These are phyloP conservation scores for Cystofilobasidium ferigula DNA, from an alignment of 768 basidiomycete species.

Conservation along the genomic window DNA sequence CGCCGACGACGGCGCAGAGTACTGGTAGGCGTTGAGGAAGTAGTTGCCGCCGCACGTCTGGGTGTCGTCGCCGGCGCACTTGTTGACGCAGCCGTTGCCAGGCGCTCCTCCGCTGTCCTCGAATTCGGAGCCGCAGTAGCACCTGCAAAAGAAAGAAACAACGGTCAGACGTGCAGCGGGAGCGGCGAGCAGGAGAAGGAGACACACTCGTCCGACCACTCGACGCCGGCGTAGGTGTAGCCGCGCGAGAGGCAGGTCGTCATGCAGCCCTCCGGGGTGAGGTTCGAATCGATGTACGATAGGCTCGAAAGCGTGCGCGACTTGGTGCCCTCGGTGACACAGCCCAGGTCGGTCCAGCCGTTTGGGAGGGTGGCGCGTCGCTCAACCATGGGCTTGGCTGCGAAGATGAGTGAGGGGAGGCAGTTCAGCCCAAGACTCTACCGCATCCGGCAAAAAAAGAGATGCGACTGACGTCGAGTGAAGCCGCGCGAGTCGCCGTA, in stretches of 20 bases:
- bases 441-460: neutral
- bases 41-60: constrained; percentile 24
- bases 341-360: constrained; percentile 31
- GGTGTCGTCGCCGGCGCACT: constrained; percentile 41
- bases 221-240: constrained; percentile 59
- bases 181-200: neutral
- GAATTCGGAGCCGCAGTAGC: constrained; percentile 55
- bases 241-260: constrained; percentile 47
- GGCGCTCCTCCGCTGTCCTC: constrained; percentile 49
- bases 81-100: constrained; percentile 54
- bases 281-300: constrained; percentile 44
- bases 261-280: constrained; percentile 61
- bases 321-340: constrained; percentile 47
- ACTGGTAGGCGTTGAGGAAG: constrained; percentile 19
- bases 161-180: neutral
- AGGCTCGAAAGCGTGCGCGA: constrained; percentile 51
- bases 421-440: too few relatives aligned
- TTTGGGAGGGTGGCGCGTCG: constrained; percentile 26
- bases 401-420: neutral
- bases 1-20: neutral
- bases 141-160: constrained; percentile 11
- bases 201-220: constrained; percentile 47
- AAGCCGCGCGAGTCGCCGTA: constrained; percentile 26
- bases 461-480: constrained; percentile 19
- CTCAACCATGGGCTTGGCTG: constrained; percentile 14